A percentile compares a stretch with the other conserved stretches of the same genome.
Conservation (phyloP, 2,329 filamentous ascomycete genomes). For the Aspergillus tanneri region DNA sequence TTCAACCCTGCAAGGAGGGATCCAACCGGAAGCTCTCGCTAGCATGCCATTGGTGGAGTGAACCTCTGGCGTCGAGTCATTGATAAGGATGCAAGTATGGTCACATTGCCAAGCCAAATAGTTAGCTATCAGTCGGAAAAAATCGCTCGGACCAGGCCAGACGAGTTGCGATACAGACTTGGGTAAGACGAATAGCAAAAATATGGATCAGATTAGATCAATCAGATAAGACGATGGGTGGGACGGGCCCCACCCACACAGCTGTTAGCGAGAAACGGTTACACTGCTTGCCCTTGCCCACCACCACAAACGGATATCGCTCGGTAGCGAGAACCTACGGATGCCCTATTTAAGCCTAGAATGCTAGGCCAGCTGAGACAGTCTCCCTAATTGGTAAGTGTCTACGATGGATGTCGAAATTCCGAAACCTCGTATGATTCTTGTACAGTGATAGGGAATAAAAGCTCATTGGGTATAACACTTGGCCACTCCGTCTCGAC, state of each 20-base stretch:
- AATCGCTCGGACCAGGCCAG: not conserved
- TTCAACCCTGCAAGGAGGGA: not conserved
- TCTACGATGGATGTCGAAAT: not conserved
- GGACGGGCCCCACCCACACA: not conserved
- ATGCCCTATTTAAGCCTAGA: not conserved
- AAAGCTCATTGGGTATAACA: not conserved
- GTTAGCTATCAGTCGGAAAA: not conserved
- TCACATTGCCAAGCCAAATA: slow-evolving; percentile 3
- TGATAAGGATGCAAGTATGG: not conserved
- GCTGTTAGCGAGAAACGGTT: not conserved
- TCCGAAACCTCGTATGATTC: slow-evolving; percentile 1
- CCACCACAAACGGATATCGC: not conserved
- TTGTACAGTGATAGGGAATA: not conserved
- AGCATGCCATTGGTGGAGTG: slow-evolving; percentile 1
- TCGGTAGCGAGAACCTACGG: not conserved
- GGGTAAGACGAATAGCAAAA: not conserved
- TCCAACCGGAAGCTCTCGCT: slow-evolving; percentile 1
- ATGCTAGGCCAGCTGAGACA: not conserved
- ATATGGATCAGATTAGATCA: slow-evolving; percentile 11
- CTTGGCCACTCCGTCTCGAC: not conserved
- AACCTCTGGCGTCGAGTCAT: not conserved
- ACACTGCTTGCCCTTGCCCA: not conserved
- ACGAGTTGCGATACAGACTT: too few species aligned
- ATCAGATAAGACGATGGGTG: slow-evolving; percentile 10
- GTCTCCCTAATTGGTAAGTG: not conserved